Conservation (phyloP, 1,284 basidiomycete species). For the Tranzscheliella williamsii region DNA sequence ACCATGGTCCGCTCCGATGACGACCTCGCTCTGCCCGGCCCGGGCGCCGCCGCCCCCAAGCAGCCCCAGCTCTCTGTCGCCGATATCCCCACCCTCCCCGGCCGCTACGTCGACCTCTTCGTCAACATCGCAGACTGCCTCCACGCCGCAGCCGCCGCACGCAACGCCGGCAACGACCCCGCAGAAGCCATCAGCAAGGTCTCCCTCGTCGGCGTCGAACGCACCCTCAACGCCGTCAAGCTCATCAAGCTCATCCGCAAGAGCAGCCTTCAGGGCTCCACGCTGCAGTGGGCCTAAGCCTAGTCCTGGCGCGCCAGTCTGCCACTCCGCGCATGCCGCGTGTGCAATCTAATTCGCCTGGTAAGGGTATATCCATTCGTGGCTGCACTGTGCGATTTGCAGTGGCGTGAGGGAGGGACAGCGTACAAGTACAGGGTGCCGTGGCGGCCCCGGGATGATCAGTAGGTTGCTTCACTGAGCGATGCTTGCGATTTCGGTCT, state of each 20-base stretch:
- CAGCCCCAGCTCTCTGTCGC: constrained; percentile 45
- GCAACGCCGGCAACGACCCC: constrained; percentile 11
- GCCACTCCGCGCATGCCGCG: too few relatives aligned
- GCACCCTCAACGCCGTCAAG: constrained; percentile 43
- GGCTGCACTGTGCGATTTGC: too few relatives aligned
- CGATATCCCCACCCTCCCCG: constrained; percentile 54
- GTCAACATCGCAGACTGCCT: constrained; percentile 50
- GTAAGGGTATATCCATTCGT: too few relatives aligned
- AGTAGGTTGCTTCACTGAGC: too few relatives aligned
- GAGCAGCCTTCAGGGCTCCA: constrained; percentile 43
- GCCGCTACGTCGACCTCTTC: constrained; percentile 54
- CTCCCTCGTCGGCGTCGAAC: constrained; percentile 30
- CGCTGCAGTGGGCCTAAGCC: constrained; percentile 31
- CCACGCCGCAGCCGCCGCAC: constrained; percentile 26
- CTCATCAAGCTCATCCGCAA: constrained; percentile 45
- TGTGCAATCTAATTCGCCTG: too few relatives aligned
- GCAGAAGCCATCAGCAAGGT: constrained; percentile 18
- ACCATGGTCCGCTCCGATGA: constrained; percentile 24
- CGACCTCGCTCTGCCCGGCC: constrained; percentile 16
- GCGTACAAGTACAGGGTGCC: too few relatives aligned
- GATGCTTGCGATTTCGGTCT: too few relatives aligned
- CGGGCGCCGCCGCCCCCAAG: constrained; percentile 15
- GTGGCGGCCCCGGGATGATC: too few relatives aligned
- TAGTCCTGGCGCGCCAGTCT: too few relatives aligned
- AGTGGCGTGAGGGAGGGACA: not conserved